phyloP scores from a whole-genome alignment of 2,329 filamentous ascomycete genomes.

The Ceratocystis cubensis region DNA sequence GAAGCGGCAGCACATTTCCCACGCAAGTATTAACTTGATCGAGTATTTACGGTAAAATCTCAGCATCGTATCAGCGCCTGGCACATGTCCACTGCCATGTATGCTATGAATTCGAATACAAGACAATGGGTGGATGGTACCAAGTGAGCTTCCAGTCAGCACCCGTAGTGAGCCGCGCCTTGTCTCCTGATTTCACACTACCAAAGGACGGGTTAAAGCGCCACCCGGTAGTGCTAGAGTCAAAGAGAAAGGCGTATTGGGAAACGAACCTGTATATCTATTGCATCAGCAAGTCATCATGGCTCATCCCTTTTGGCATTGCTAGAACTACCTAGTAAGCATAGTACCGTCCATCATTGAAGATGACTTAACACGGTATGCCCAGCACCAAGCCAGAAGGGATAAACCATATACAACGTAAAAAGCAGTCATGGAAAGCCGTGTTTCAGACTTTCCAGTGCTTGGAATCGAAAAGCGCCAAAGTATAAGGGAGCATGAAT shows the following conservation, averaged over 20 bases:
- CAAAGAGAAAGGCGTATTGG: constrained; percentile 14
- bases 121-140: constrained; percentile 13
- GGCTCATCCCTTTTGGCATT: neutral
- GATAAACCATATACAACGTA: neutral
- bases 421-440: neutral
- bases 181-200: constrained; percentile 8
- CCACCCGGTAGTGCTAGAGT: neutral
- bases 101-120: neutral
- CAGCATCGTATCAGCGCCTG: constrained; percentile 50
- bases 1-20: constrained; percentile 92
- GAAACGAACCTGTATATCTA: constrained; percentile 21
- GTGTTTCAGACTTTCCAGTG: constrained; percentile 5
- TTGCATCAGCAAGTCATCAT: constrained; percentile 13
- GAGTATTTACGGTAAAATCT: constrained; percentile 95
- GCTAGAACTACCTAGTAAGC: neutral
- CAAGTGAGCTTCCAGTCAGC: constrained; percentile 36
- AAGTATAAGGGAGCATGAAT: neutral
- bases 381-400: neutral
- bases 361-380: neutral
- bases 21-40: constrained; percentile 99
- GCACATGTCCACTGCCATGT: constrained; percentile 14
- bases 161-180: constrained; percentile 69
- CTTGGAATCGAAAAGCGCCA: neutral
- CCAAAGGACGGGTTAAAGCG: constrained; percentile 1
- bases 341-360: neutral